These are phyloP conservation scores for Candida endomychidarum DNA, from an alignment of 805 yeast species.

Conservation along the genomic window DNA sequence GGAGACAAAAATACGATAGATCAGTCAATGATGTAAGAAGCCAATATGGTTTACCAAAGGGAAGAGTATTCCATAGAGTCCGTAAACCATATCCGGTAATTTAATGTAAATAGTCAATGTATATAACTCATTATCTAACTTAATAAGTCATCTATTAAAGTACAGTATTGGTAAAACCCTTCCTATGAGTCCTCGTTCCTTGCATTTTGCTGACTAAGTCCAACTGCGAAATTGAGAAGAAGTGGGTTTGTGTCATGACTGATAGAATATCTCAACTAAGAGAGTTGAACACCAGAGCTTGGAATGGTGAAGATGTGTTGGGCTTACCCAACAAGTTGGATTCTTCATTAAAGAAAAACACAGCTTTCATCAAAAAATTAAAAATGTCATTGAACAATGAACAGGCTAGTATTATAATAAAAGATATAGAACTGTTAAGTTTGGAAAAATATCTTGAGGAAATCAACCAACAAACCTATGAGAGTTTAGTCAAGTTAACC, in stretches of 20 bases:
- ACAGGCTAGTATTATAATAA: constrained; percentile 44
- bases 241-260: constrained; percentile 2
- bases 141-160: too few relatives aligned
- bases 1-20: constrained; percentile 85
- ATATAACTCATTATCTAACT: too few relatives aligned
- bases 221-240: too few relatives aligned
- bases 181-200: too few relatives aligned
- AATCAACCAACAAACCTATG: constrained; percentile 58
- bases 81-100: constrained; percentile 37
- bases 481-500: constrained; percentile 54
- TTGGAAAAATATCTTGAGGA: constrained; percentile 77
- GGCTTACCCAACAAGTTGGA: constrained; percentile 46
- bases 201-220: too few relatives aligned
- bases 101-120: constrained; percentile 2
- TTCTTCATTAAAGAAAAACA: constrained; percentile 77
- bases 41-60: constrained; percentile 69
- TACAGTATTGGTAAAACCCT: too few relatives aligned
- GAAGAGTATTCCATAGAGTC: constrained; percentile 72
- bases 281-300: constrained; percentile 49
- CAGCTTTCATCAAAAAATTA: constrained; percentile 73
- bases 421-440: constrained; percentile 62
- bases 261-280: constrained; percentile 2
- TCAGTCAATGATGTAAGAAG: constrained; percentile 67
- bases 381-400: constrained; percentile 58
- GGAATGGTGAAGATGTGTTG: constrained; percentile 46